Conservation (phyloP, 768 basidiomycete genomes). For the Tricholomella constricta region DNA sequence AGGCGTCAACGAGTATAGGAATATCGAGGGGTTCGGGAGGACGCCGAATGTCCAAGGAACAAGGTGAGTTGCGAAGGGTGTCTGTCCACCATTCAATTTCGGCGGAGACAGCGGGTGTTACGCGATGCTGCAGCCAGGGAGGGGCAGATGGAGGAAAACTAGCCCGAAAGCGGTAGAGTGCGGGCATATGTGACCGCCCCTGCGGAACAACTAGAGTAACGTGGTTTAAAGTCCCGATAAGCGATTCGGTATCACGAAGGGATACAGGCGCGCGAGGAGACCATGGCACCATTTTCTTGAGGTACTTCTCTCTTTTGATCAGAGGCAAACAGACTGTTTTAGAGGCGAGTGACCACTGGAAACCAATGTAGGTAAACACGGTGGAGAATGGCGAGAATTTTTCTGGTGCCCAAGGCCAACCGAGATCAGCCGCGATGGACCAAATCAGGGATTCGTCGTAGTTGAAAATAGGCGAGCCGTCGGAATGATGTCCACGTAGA, state of each 20-base stretch:
- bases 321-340: conserved; percentile 33
- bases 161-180: conserved; percentile 27
- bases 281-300: conserved; percentile 25
- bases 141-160: conserved; percentile 21
- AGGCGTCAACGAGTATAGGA: not conserved
- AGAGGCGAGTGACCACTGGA: conserved; percentile 32
- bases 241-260: conserved; percentile 21
- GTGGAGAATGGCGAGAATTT: conserved; percentile 29
- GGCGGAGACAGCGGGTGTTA: conserved; percentile 13
- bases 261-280: conserved; percentile 4
- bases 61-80: too few relatives aligned
- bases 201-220: conserved; percentile 30
- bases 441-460: not conserved
- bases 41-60: conserved; percentile 1
- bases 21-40: not conserved
- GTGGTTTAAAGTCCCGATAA: conserved; percentile 39
- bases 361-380: conserved; percentile 39
- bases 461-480: not conserved
- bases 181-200: conserved; percentile 29
- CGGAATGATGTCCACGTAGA: not conserved
- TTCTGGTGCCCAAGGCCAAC: conserved; percentile 37
- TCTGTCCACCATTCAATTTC: conserved; percentile 33
- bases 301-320: conserved; percentile 31
- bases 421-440: conserved; percentile 21
- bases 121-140: conserved; percentile 11